Evolutionary conservation across 345 rosid species (phyloP).

Genomic region (Eucalyptus polyanthemos): DNA sequence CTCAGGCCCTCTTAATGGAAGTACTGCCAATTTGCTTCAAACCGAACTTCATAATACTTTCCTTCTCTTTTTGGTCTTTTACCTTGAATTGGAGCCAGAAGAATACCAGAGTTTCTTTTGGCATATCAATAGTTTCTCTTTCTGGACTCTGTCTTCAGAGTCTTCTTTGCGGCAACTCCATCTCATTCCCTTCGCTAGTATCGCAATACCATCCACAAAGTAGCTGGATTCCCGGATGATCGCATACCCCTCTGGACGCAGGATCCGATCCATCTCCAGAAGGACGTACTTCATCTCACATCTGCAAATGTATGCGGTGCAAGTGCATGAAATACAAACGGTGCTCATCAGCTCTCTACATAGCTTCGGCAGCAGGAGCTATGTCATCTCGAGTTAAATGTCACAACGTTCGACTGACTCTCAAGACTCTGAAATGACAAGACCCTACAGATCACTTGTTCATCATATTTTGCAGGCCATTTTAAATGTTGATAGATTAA

Average conservation of each 20-base stretch:
- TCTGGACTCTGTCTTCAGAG: slow-evolving; percentile 46
- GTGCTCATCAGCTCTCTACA: not conserved
- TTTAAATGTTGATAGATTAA: not conserved
- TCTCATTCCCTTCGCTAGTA: slow-evolving; percentile 67
- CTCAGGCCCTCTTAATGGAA: not conserved
- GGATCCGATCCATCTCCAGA: slow-evolving; percentile 86
- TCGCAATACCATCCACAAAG: slow-evolving; percentile 45
- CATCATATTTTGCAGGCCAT: not conserved
- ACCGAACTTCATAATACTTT: not conserved
- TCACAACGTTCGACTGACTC: not conserved
- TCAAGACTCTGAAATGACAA: not conserved
- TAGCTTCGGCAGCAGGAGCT: not conserved
- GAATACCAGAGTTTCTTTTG: slow-evolving; percentile 87
- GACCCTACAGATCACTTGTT: not conserved
- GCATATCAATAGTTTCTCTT: slow-evolving; percentile 79
- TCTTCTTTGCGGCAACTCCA: slow-evolving; percentile 80
- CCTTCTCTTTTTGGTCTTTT: not conserved
- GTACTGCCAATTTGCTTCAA: not conserved
- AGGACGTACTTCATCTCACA: slow-evolving; percentile 83
- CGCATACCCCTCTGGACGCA: slow-evolving; percentile 70
- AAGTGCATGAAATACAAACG: not conserved
- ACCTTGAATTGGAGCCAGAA: slow-evolving; percentile 30
- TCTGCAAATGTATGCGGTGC: slow-evolving; percentile 13
- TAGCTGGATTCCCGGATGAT: slow-evolving; percentile 77
- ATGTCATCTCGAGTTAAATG: not conserved